Base-by-base conservation (phyloP, 805 yeast species). In the Saccharomycopsis malanga region DNA sequence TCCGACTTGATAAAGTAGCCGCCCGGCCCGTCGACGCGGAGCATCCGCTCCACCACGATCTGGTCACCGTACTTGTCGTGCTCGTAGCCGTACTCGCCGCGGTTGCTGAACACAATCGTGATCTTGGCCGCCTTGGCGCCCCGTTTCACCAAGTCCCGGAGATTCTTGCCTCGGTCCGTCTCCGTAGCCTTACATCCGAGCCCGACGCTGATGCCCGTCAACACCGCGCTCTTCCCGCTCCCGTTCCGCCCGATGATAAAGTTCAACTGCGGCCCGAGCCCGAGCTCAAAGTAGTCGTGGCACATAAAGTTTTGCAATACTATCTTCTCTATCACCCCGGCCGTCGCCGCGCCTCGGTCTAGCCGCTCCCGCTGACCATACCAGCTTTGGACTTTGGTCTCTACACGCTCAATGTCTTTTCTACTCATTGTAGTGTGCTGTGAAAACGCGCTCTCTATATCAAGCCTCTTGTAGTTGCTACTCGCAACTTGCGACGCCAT, bases 201-300 rank as follows among this genome's bases (percentile, higher is more conserved):
- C 2, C 95, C 91, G 4, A 87, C 81, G 5, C 89, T 79, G 1
- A 89, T 78, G 0, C 95, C 96, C 0, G 96, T 87, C 49, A 89
- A 66, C 17, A 89, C 74, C 1, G 97, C 95, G 59, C 87, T 77
- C 59, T 89, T 89, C 25, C 98, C 98, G 34, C 89, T 79, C 2
- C 98, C 98, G 58, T 89, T 89, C 48, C 83, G 72, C 18, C 98
- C 98, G 34, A 86, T 82, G 48, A 89, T 86, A 59, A 89, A 84
- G 61, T 89, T 89, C 55, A 89, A 71, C 45, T 81, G 77, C 0
- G 91, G 88, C 1, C 93, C 93, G 27, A 89, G 71, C 2, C 72
- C 74, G 6, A 93, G 65, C 47, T 78, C 79, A 57, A 93, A 86
- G 46, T 85, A 77, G 40, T 78, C 82, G 60, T 93, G 98, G 54